Evolutionary conservation across 768 basidiomycete genomes (phyloP), one percentile per base, ranked within the genome.

Genomic region (Hygrocybe punicea): DNA sequence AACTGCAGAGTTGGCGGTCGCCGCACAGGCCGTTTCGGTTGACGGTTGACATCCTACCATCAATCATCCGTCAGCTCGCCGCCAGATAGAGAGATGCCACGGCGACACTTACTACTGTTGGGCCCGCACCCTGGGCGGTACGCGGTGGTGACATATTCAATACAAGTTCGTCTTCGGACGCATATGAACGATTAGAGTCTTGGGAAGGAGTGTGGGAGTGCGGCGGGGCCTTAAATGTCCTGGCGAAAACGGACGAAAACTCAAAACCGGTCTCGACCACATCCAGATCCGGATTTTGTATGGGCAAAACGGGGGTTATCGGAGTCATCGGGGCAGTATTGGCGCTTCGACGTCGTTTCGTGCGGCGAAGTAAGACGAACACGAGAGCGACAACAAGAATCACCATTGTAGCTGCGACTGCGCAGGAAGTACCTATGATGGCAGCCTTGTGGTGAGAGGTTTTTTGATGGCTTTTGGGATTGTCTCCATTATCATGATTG

Each of bases 231-330:
- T 29, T 29, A 29, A 29, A 29, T 29, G 4, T 29, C 4, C 29
- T 4, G 8, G 29, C 29, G 4, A 29, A 29, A 29, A 8, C 8
- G 21, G 21, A 23, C 2, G 21, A 47, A 47, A n/a, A 17, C 17
- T 23, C 11, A 13, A 47, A 13, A 47, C 16, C 6, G 23, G 17
- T 13, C 17, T 47, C 45, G 17, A 45, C 44, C 7, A 39, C 48
- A 34, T 51, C 58, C 57, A 62, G 46, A 16, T 53, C 59, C 24
- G 62, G 60, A 24, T 57, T 54, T 36, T 65, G 66, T 19, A 65
- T 49, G 9, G 64, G 64, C 17, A 67, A 50, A 24, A 62, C 67
- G 23, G 69, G 58, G 48, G 64, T 68, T 36, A 56, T 62, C 23
- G 61, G 59, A 19, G 51, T 44, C 40, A 21, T 10, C 42, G 59